Conservation (phyloP, 2,329 filamentous ascomycete species). For the Thelonectria blattea region DNA sequence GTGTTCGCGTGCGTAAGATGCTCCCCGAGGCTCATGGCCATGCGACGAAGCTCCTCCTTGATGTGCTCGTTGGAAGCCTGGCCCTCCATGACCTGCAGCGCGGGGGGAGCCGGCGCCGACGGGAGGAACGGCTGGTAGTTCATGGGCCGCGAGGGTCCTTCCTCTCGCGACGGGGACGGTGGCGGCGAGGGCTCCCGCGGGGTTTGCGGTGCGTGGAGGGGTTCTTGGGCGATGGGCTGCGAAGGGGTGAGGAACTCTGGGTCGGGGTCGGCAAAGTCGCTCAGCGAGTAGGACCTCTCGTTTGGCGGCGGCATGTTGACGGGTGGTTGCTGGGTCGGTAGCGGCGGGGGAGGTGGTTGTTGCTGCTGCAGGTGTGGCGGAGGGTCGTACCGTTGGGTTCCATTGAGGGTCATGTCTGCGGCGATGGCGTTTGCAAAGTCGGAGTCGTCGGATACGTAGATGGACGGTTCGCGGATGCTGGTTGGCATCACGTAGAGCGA, state of each 20-base stretch:
- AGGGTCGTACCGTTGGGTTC: constrained; percentile 29
- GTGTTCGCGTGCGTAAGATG: constrained; percentile 54
- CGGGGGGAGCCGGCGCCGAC: constrained; percentile 53
- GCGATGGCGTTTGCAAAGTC: constrained; percentile 51
- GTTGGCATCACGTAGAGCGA: constrained; percentile 56
- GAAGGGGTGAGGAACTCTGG: constrained; percentile 45
- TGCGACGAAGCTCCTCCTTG: constrained; percentile 56
- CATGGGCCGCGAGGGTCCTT: constrained; percentile 25
- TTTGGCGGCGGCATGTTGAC: constrained; percentile 23
- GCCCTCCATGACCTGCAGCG: constrained; percentile 60
- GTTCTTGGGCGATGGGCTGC: constrained; percentile 37
- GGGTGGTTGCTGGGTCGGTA: constrained; percentile 17
- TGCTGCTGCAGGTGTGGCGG: constrained; percentile 27
- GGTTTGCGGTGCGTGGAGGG: constrained; percentile 28
- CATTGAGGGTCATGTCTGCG: constrained; percentile 40
- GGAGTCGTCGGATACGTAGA: constrained; percentile 66
- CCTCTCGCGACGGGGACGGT: constrained; percentile 14
- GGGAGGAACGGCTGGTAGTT: constrained; percentile 32
- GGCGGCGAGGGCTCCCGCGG: constrained; percentile 25
- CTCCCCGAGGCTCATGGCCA: constrained; percentile 57
- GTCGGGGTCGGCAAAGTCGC: constrained; percentile 50
- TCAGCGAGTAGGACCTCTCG: constrained; percentile 46
- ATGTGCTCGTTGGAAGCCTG: constrained; percentile 58
- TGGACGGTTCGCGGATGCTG: constrained; percentile 59
- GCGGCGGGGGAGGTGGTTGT: constrained; percentile 18